Percentiles rank a stretch among this genome's conserved stretches.
Conservation (phyloP, 1,139 yeast species). For the Suhomyces chickasaworum region DNA sequence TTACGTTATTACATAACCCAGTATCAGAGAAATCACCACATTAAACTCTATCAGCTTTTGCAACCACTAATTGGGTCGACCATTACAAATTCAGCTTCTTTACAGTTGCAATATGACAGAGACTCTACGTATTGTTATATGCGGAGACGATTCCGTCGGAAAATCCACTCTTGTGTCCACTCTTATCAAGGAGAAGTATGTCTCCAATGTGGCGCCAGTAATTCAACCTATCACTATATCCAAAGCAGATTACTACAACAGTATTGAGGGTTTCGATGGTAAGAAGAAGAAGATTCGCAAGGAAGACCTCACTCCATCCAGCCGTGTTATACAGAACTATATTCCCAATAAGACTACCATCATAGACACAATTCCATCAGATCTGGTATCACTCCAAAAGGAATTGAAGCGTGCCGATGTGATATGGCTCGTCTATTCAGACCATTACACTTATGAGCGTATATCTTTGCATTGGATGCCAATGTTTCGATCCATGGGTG, state of each 20-base stretch:
- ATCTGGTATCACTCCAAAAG: slow-evolving; percentile 58
- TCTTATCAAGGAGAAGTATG: slow-evolving; percentile 62
- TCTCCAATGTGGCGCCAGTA: slow-evolving; percentile 68
- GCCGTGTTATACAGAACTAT: slow-evolving; percentile 33
- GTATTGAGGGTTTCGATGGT: slow-evolving; percentile 18
- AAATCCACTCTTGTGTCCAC: slow-evolving; percentile 77
- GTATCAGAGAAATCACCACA: not conserved
- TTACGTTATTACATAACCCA: not conserved
- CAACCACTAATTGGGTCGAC: not conserved
- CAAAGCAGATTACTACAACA: slow-evolving; percentile 39
- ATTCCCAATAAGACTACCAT: slow-evolving; percentile 71
- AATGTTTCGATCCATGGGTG: slow-evolving; percentile 86
- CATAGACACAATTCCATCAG: slow-evolving; percentile 78
- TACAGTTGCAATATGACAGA: slow-evolving; percentile 3
- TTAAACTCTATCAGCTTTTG: not conserved
- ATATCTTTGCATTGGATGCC: slow-evolving; percentile 94
- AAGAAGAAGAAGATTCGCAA: slow-evolving; percentile 7
- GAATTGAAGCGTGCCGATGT: slow-evolving; percentile 88
- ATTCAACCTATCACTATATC: slow-evolving; percentile 80
- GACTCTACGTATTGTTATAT: slow-evolving; percentile 64
- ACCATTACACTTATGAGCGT: slow-evolving; percentile 91
- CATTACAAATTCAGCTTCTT: not conserved
- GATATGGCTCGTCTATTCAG: slow-evolving; percentile 89
- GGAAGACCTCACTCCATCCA: slow-evolving; percentile 6
- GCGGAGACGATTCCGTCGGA: slow-evolving; percentile 97